Conservation (phyloP, 2,329 filamentous ascomycete genomes). For the Ascochyta viciae-villosae region DNA sequence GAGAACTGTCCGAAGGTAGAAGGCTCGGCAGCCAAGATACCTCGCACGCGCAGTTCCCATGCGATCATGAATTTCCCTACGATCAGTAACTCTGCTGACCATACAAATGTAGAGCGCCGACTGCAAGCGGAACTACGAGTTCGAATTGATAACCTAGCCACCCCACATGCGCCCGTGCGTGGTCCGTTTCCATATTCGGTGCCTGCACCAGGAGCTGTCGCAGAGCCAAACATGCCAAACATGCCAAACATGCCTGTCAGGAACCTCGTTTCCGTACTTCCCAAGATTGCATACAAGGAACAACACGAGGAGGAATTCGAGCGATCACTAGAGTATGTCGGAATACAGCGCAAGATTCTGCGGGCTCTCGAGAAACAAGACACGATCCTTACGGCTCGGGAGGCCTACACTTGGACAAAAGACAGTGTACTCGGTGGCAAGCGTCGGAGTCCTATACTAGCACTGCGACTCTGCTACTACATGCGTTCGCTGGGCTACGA, state of each 20-base stretch:
- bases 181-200: neutral
- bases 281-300: constrained; percentile 27
- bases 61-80: neutral
- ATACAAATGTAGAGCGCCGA: neutral
- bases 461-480: constrained; percentile 40
- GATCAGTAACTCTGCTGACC: neutral
- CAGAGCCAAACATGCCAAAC: neutral
- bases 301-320: constrained; percentile 19
- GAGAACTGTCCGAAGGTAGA: constrained; percentile 5
- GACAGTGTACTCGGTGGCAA: constrained; percentile 10
- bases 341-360: constrained; percentile 27
- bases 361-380: constrained; percentile 15
- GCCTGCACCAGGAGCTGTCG: neutral
- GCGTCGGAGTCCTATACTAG: constrained; percentile 20
- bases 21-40: neutral
- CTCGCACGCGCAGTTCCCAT: neutral
- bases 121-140: neutral
- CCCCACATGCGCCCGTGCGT: neutral
- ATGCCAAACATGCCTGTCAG: neutral
- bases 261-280: constrained; percentile 20
- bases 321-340: constrained; percentile 24
- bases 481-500: constrained; percentile 37
- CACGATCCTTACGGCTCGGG: constrained; percentile 19
- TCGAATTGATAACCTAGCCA: neutral
- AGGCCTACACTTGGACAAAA: constrained; percentile 25